Evolutionary conservation across 2,329 filamentous ascomycete genomes (phyloP), one percentile per base, ranked within the genome.

Genomic region (Cercospora sojina): DNA sequence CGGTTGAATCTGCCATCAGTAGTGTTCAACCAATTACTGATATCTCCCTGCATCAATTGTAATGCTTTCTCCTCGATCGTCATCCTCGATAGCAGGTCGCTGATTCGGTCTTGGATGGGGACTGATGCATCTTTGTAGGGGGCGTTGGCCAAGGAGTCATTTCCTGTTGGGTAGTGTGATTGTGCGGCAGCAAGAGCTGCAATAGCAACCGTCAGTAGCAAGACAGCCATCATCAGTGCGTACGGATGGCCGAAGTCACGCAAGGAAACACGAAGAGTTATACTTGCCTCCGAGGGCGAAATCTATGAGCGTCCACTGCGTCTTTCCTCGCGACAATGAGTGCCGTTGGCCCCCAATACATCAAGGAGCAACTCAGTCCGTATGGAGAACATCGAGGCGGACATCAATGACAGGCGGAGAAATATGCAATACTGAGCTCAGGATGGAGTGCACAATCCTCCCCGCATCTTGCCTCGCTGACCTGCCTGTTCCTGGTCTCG

Each of bases 11-110:
- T 81, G 64, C 88, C 88, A 35, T 85, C 84, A 0, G 86, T 88
- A n/a, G 83, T 83, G 74, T 92, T 87, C 76, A 92, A 84, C 87
- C 89, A 93, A 75, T 91, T 91, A 5, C 85, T 83, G 67, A 93
- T 83, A 73, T 92, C 90, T 57, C 90, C 84, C 80, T 83, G 81
- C 58, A 83, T 77, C n/a, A 83, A 80, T 75, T 92, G 90, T 1
- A 88, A 84, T 53, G 87, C 85, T 79, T 93, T 93, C 67, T 93
- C 90, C 73, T 90, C 83, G 63, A 91, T 84, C 0, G 88, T 91
- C 90, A 93, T 93, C 25, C 88, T 85, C 12, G 85, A 85, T 61
- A 93, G 79, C 5, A 93, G 83, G 75, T 92, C 90, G 9, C 84
- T 77, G 10, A 92, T 85, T 66, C 90, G 83, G 59, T 84, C 85